phyloP scores from a whole-genome alignment of 306 rosid genomes.

The Aeschynomene evenia region DNA sequence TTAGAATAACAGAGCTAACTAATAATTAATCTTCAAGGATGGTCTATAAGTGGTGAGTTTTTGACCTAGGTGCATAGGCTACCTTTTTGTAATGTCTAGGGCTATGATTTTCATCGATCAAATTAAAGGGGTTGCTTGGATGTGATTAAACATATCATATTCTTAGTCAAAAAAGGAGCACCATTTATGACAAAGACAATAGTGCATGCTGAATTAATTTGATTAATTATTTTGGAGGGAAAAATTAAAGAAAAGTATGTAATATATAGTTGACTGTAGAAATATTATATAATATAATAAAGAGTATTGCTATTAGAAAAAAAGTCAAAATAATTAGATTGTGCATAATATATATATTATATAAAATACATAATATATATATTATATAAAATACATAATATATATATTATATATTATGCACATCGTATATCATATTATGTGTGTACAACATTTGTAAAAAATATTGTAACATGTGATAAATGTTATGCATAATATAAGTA shows the following conservation, averaged over 20 bases:
- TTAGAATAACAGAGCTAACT: neutral
- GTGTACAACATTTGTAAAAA: no score
- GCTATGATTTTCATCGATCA: neutral
- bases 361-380: no score
- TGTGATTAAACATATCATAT: constrained; percentile 6
- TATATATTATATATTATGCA: no score
- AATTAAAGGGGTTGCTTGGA: neutral
- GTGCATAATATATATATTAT: no score
- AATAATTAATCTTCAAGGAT: neutral
- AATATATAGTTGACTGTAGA: constrained; percentile 1
- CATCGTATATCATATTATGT: no score
- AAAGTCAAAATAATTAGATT: no score
- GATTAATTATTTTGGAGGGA: constrained; percentile 14
- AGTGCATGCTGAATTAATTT: constrained; percentile 9
- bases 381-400: no score
- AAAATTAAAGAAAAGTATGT: neutral
- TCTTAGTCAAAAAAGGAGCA: constrained; percentile 36
- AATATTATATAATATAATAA: neutral
- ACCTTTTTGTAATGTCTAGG: constrained; percentile 21
- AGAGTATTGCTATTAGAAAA: no score
- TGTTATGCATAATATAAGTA: no score
- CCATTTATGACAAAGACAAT: neutral
- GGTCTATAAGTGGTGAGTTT: neutral
- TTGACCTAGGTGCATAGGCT: constrained; percentile 21
- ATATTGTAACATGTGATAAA: no score